Conservation (phyloP, 1,284 basidiomycete species). For the Cutaneotrichosporon cutaneum region DNA sequence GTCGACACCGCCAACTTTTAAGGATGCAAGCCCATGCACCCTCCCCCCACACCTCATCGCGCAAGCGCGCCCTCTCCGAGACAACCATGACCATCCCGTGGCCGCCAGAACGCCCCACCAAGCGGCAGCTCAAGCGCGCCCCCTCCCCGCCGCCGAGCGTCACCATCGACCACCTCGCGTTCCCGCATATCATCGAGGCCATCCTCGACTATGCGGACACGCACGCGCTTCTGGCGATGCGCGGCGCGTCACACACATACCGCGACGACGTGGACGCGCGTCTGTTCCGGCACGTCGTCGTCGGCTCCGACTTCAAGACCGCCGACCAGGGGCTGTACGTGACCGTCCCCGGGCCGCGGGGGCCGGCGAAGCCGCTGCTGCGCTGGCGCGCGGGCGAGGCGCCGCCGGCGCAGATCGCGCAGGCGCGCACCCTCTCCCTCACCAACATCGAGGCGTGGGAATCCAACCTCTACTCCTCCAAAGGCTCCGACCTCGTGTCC, state of each 20-base stretch:
- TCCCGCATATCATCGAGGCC: constrained; percentile 6
- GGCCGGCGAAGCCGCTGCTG: not conserved
- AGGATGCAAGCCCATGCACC: not conserved
- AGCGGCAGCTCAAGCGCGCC: not conserved
- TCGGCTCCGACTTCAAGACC: constrained; percentile 4
- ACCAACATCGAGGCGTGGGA: constrained; percentile 7
- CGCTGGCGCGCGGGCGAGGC: not conserved
- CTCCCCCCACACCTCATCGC: not conserved
- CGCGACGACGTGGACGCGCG: not conserved
- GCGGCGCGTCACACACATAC: not conserved
- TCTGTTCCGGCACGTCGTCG: constrained; percentile 7
- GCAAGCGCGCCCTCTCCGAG: not conserved
- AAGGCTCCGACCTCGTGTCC: not conserved
- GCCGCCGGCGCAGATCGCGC: not conserved
- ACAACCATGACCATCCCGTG: not conserved
- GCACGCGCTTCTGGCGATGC: not conserved
- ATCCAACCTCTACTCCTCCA: not conserved
- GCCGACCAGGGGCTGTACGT: constrained; percentile 6
- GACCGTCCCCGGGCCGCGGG: constrained; percentile 2
- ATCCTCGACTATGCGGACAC: constrained; percentile 5
- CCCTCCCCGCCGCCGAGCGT: not conserved
- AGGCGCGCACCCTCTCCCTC: not conserved
- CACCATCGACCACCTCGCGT: constrained; percentile 6
- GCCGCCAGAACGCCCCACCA: not conserved
- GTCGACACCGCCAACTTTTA: not conserved